Base-by-base conservation (phyloP, 495 filamentous ascomycete species). In the Penicillium silybi region DNA sequence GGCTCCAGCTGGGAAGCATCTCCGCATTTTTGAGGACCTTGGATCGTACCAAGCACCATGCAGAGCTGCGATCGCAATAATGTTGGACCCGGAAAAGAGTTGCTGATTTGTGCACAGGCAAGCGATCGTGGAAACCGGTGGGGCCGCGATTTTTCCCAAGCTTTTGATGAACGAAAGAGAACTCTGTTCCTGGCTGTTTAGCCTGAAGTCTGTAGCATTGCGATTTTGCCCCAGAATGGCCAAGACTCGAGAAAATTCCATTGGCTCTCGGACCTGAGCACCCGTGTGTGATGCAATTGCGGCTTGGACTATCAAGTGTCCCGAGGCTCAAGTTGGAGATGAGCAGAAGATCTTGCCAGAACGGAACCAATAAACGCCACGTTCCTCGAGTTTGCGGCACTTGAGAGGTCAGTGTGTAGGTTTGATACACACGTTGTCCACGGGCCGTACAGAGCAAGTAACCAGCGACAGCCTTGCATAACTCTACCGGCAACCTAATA, bases 341-440 rank as follows among this genome's bases (percentile, higher is more conserved):
- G 37, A 22, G 26, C 57, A 54, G 57, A 34, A 54, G 60, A 63
- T 63, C 60, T 54, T 59, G 41, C 59, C 54, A 42, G 49, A 46
- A 56, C 35, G 41, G 44, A 50, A 54, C 54, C 50, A 51, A 46
- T 26, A 32, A 10, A 41, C 49, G 53, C 50, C 48, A 51, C 53
- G 44, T 38, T 45, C 22, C n/a, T 34, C 29, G 29, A 37, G 44
- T n/a, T n/a, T 26, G 22, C 25, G 20, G 46, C 35, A 26, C 46
- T 48, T 7, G 10, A 49, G 42, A 47, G 53, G 53, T 56, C 53
- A 18, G 51, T 47, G 48, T 50, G 47, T 51, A 47, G 27, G 53
- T 56, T 56, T 41, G 32, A 19, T 16, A 39, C 22, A 41, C 41
- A 45, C 41, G 41, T 40, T 45, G 49, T 52, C 49, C 41, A 29